These are phyloP conservation scores for Geranium incanum DNA, from an alignment of 441 rosid genomes.

Conservation along the genomic window DNA sequence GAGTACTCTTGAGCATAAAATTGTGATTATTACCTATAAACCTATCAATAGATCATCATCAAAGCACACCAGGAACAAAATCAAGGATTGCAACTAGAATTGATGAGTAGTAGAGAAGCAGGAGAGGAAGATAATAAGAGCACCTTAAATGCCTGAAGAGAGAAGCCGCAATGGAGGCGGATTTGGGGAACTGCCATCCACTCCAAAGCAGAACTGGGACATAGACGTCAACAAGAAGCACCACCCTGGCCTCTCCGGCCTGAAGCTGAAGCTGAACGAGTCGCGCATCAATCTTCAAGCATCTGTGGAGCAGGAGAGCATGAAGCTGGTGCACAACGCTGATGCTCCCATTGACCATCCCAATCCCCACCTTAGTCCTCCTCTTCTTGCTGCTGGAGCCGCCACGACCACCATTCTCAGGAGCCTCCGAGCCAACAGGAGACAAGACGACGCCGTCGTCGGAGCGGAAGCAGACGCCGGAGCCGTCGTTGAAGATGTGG, in stretches of 20 bases:
- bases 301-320: constrained; percentile 43
- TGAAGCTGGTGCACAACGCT: constrained; percentile 64
- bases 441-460: constrained; percentile 40
- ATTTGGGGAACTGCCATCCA: constrained; percentile 80
- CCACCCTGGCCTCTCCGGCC: constrained; percentile 41
- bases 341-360: constrained; percentile 68
- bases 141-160: constrained; percentile 74
- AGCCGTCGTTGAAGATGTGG: constrained; percentile 33
- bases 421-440: constrained; percentile 8
- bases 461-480: constrained; percentile 37
- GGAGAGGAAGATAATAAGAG: not conserved
- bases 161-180: constrained; percentile 46
- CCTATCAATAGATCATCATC: not conserved
- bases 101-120: not conserved
- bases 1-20: not conserved
- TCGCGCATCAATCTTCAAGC: constrained; percentile 44
- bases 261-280: constrained; percentile 38
- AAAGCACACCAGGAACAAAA: not conserved
- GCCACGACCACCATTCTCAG: too few species aligned
- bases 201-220: constrained; percentile 57
- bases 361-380: constrained; percentile 38
- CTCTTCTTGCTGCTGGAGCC: constrained; percentile 9
- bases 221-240: constrained; percentile 66
- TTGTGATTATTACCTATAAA: not conserved
- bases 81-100: not conserved